Evolutionary conservation across 495 filamentous ascomycete genomes (phyloP).

Genomic region (Neurospora sublineolata): DNA sequence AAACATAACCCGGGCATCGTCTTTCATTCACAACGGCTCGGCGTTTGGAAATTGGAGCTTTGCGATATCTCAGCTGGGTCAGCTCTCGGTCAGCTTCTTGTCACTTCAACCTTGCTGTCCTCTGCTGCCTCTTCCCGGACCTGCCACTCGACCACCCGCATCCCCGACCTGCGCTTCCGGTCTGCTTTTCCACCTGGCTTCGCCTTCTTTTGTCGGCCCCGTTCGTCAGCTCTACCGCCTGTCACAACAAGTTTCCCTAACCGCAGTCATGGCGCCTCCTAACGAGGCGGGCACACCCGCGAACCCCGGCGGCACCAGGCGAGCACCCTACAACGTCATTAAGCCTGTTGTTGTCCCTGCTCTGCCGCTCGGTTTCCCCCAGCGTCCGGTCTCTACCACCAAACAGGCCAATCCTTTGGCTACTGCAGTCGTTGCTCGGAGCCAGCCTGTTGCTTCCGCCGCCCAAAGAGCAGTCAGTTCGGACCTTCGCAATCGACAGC

Average conservation of each 20-base stretch:
- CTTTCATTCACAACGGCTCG: neutral
- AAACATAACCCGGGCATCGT: neutral
- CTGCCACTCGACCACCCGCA: neutral
- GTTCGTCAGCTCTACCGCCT: neutral
- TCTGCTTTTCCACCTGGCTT: neutral
- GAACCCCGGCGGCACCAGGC: constrained; percentile 9
- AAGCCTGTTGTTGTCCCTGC: constrained; percentile 18
- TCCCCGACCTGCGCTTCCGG: neutral
- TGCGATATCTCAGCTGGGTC: neutral
- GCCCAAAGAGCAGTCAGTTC: neutral
- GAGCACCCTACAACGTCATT: constrained; percentile 3
- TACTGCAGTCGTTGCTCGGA: neutral
- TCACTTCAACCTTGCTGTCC: neutral
- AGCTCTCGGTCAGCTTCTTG: neutral
- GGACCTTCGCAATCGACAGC: neutral
- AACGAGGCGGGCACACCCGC: constrained; percentile 15
- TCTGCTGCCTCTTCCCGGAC: neutral
- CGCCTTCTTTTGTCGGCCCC: neutral
- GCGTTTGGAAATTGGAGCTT: neutral
- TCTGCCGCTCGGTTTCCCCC: constrained; percentile 20
- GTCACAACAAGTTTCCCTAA: neutral
- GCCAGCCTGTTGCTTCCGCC: constrained; percentile 1
- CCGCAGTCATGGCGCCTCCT: constrained; percentile 17
- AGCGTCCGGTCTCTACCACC: constrained; percentile 8
- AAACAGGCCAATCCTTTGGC: constrained; percentile 6